Evolutionary conservation across 345 rosid species (phyloP).

Genomic region (Barbarea vulgaris): DNA sequence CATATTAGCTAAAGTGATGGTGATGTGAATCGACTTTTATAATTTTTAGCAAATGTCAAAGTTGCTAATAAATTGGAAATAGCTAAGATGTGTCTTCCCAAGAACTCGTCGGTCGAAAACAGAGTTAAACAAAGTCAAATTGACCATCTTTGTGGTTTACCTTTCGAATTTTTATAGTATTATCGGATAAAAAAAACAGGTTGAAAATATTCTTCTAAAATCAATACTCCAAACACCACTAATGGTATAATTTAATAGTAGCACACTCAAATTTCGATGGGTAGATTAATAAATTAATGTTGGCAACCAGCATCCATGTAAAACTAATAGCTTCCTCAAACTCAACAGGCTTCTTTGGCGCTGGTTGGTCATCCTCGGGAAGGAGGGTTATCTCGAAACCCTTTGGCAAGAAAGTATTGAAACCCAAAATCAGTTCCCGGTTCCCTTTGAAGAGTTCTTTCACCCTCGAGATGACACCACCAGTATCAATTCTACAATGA

Average conservation of each 20-base stretch:
- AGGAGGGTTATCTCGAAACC: too few species aligned
- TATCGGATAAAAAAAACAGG: background rate
- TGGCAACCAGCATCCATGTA: background rate
- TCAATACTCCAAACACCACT: background rate
- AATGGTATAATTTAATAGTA: too few species aligned
- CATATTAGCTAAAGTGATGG: background rate
- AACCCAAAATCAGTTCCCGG: too few species aligned
- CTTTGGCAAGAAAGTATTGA: too few species aligned
- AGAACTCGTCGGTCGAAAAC: constrained; percentile 21
- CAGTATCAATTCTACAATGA: too few species aligned
- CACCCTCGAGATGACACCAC: too few species aligned
- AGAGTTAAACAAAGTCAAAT: constrained; percentile 20
- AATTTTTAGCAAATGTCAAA: background rate
- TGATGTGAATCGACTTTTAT: background rate
- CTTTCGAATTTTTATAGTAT: background rate
- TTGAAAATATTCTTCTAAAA: background rate
- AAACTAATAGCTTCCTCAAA: too few species aligned
- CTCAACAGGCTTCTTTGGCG: too few species aligned
- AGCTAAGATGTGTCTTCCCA: constrained; percentile 28
- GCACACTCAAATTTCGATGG: too few species aligned
- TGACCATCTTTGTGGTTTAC: constrained; percentile 7
- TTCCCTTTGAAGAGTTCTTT: too few species aligned
- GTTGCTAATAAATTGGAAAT: constrained; percentile 3
- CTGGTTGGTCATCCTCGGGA: too few species aligned
- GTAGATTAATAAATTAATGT: background rate